Percentiles rank a stretch among this genome's conserved stretches.
These are phyloP conservation scores for Aspergillus taichungensis DNA, from an alignment of 495 filamentous ascomycete species.

Conservation along the genomic window DNA sequence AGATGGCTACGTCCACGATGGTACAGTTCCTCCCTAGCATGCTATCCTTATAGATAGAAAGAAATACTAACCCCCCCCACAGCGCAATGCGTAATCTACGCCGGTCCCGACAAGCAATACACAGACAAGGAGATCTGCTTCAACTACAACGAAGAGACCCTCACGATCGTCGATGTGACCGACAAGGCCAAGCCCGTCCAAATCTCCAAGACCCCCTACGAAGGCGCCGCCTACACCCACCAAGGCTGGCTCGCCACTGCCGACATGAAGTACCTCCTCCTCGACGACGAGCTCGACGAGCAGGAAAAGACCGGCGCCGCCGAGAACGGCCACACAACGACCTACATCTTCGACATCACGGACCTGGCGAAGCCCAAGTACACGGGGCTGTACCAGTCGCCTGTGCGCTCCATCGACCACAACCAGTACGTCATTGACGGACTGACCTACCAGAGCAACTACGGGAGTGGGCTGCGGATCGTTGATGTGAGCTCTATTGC, in stretches of 20 bases:
- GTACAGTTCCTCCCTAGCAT: not conserved
- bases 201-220: conserved; percentile 14
- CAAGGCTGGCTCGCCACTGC: conserved; percentile 11
- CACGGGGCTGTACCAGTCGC: conserved; percentile 14
- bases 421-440: conserved; percentile 15
- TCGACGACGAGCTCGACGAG: conserved; percentile 16
- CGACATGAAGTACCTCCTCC: conserved; percentile 10
- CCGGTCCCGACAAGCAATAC: conserved; percentile 9
- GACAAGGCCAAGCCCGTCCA: conserved; percentile 10
- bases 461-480: conserved; percentile 13
- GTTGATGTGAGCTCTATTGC: conserved; percentile 11
- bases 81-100: conserved; percentile 16
- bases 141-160: conserved; percentile 16
- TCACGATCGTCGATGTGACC: conserved; percentile 14
- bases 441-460: conserved; percentile 13
- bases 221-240: conserved; percentile 12
- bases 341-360: conserved; percentile 15
- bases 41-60: too few relatives aligned
- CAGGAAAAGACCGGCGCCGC: conserved; percentile 8
- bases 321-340: conserved; percentile 15
- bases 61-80: too few relatives aligned
- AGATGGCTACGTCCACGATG: conserved; percentile 14
- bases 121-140: conserved; percentile 12
- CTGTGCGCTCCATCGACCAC: conserved; percentile 13
- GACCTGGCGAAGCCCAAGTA: conserved; percentile 10